Evolutionary conservation across 768 basidiomycete genomes (phyloP), one percentile per base, ranked within the genome.

Genomic region (Phanerochaete sordida): DNA sequence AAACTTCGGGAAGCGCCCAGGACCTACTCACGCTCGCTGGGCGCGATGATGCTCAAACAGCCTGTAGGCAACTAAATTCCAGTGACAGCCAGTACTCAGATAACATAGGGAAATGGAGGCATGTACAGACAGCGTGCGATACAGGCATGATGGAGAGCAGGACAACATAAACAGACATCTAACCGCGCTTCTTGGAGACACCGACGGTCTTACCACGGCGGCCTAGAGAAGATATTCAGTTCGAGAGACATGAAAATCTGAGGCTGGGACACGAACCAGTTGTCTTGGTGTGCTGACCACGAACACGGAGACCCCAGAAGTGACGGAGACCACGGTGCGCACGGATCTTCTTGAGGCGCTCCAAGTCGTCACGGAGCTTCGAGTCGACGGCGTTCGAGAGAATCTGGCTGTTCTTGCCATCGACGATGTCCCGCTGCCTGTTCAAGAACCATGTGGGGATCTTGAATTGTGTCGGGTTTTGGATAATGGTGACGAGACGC

Each of bases 261-360:
- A 23, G 24, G 57, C 27, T 39, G 51, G 15, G 48, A n/a, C 28
- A 45, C 85, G 60, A 68, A 88, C 94, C 95, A 56, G 96, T 98
- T 56, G 96, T 98, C 83, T 98, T 98, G 66, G 97, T 99, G 84
- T 98, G 97, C 73, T 99, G 97, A 69, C 97, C 97, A 68, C 97
- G 83, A 57, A 98, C 97, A 71, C 96, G 88, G 64, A 96, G 80
- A 67, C 95, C 95, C 90, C 93, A 92, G 83, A 82, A 92, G 74
- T 95, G 93, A 74, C 93, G 81, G 64, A 95, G 81, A 73, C 93
- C 94, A 77, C 94, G 88, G 74, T 99, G 96, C 47, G 94, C 91
- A 65, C 95, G 87, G 73, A 99, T 99, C 84, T 98, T 98, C 88
- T 98, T 99, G 76, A 99, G 77, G 58, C 97, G 84, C 82, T 99